A percentile compares a stretch with the other conserved stretches of the same genome.
phyloP scores from a whole-genome alignment of 352 stramenopile species.

The Pythium sp. region DNA sequence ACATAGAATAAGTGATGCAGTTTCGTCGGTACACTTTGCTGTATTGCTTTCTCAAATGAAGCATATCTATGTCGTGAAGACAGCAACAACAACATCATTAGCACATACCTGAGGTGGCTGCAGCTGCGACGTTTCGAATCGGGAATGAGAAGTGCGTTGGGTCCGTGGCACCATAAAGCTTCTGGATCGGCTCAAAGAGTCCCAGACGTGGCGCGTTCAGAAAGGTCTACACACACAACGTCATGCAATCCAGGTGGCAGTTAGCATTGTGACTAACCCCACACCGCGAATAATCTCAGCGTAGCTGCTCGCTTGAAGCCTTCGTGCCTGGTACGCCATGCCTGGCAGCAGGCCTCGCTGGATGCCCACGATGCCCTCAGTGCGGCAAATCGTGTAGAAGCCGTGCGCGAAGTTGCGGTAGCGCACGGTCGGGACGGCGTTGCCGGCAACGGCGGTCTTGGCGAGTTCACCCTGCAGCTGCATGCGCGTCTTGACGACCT shows the following conservation, averaged over 20 bases:
- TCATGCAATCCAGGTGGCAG: neutral
- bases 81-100: neutral
- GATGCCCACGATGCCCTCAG: constrained; percentile 73
- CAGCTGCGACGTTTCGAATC: constrained; percentile 71
- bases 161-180: constrained; percentile 77
- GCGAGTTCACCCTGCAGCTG: constrained; percentile 84
- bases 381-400: constrained; percentile 81
- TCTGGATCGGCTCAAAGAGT: constrained; percentile 78
- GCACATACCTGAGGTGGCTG: constrained; percentile 55
- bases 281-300: neutral
- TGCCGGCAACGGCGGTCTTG: constrained; percentile 33
- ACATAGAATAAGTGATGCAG: neutral
- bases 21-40: neutral
- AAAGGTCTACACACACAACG: constrained; percentile 33
- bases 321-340: constrained; percentile 70
- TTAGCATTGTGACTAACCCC: neutral
- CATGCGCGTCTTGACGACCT: constrained; percentile 90
- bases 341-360: constrained; percentile 74
- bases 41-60: neutral
- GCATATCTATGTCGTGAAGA: neutral
- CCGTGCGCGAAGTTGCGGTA: constrained; percentile 86
- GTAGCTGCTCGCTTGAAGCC: neutral
- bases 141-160: constrained; percentile 69
- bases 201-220: constrained; percentile 81
- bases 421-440: constrained; percentile 39